Conservation (phyloP, 2,329 filamentous ascomycete species). For the Curvularia eragrostidis region DNA sequence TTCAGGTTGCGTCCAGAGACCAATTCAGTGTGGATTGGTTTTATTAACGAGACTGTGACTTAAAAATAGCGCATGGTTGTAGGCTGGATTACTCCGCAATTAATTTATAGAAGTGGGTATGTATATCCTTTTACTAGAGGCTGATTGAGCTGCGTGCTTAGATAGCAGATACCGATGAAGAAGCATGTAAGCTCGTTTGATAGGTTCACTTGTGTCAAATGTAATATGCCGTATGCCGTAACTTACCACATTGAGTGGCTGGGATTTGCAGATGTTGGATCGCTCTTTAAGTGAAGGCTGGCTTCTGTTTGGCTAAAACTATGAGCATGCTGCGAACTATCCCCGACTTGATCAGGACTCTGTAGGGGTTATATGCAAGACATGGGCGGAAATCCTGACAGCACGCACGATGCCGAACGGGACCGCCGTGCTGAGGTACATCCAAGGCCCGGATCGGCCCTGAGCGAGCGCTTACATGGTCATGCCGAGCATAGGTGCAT, state of each 20-base stretch:
- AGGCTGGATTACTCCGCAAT: not conserved
- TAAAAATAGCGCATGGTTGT: not conserved
- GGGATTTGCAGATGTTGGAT: not conserved
- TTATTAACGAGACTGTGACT: not conserved
- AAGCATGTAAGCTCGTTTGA: not conserved
- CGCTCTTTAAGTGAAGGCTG: not conserved
- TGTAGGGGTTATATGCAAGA: slow-evolving; percentile 3
- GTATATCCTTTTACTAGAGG: not conserved
- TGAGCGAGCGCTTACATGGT: not conserved
- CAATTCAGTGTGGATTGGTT: not conserved
- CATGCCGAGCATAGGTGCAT: not conserved
- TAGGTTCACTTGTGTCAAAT: not conserved
- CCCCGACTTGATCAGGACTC: not conserved
- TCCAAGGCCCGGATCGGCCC: not conserved
- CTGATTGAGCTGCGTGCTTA: not conserved
- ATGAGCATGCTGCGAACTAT: not conserved
- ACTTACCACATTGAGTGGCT: not conserved
- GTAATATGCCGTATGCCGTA: not conserved
- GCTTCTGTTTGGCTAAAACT: not conserved
- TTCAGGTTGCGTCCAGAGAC: no score
- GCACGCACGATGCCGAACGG: slow-evolving; percentile 1
- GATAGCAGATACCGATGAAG: not conserved
- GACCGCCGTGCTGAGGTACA: not conserved
- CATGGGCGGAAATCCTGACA: slow-evolving; percentile 4
- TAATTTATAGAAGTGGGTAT: not conserved